Base-by-base conservation (phyloP, 306 rosid species). In the Crotalaria pallida region DNA sequence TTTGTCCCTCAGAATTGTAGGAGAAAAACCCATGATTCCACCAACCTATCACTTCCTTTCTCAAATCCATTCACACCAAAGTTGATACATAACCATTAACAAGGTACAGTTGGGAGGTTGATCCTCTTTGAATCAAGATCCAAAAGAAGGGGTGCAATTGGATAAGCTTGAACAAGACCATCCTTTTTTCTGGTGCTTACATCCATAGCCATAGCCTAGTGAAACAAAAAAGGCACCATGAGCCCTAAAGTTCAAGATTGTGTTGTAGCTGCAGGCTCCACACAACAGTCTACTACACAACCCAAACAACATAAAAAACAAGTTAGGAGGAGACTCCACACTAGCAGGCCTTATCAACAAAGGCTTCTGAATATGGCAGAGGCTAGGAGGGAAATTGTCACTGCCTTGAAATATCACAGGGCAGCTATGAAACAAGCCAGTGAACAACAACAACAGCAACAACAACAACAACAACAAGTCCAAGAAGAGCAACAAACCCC, bases 291-390 rank as follows among this genome's bases (percentile, higher is more conserved):
- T 58, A 58, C 81, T 58, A 58, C 31, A 29, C 83, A 81, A 47
- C 82, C 77, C 2, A 84, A 51, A 38, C 90, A 83, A 19, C 84
- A 83, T 71, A 94, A 91, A 60, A 91, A 88, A 77, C 96, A 86
- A 75, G 87, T 87, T 13, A 82, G 99, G 55, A 84, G 92, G 77
- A 91, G 97, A 67, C 88, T 86, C 48, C 95, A 91, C 50, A 77
- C 92, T 44, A 80, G 80, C 23, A 79, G 84, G 79, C 92, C 94
- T 31, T 86, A 94, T 83, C 90, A 94, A 53, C 88, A 88, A 49
- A 87, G 88, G 79, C 89, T 86, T 62, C 58, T 91, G 7, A 87
- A 94, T 72, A 89, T 87, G 97, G 99, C 97, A 3, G 96, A 94
- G 80, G 97, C 97, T 12, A 83, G 99, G 61, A 89, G 87, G 79